Evolutionary conservation across 495 filamentous ascomycete genomes (phyloP), one percentile per base, ranked within the genome.

Genomic region (Aspergillus diversus): DNA sequence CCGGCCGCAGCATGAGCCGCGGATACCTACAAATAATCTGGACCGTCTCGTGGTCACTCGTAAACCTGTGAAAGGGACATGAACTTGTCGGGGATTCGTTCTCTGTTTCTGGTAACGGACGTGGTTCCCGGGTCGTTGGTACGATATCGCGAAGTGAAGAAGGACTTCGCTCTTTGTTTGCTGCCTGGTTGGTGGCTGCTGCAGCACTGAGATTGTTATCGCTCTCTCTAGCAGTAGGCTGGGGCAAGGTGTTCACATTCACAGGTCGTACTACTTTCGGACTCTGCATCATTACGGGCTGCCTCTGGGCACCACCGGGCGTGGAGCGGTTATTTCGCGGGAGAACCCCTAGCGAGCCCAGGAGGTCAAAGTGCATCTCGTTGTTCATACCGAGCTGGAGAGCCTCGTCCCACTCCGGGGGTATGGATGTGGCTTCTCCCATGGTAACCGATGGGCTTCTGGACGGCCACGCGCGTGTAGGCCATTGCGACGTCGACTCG

Each of bases 21-120:
- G 55, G 55, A 33, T 57, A 57, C 7, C 42, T 48, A 42, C 55
- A 57, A 17, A 57, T 57, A 11, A 57, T 57, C 16, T 48, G 35
- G 21, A 57, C 39, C 11, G 55, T 57, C 9, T 57, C 55, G 16
- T 46, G 55, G 55, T 57, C 55, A 5, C 35, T 46, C 11, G 55
- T 57, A 9, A 57, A 39, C 39, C 34, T 33, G 17, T 47, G 12
- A 31, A 57, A 57, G 17, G 39, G 55, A 16, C 39, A 48, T 1
- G 33, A 27, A 31, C 15, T 33, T n/a, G 21, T 48, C 1, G 55
- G 17, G 8, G 55, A 49, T 15, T 49, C 46, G 1, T 15, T 17
- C 7, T 49, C 46, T 49, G 46, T 16, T 17, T 49, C 46, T 2
- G 46, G 17, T 4, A 49, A 15, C 15, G 46, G 46, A 3, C 17